A percentile compares a stretch with the other conserved stretches of the same genome.
Evolutionary conservation across 345 rosid species (phyloP).

Genomic region (Linum tenue): DNA sequence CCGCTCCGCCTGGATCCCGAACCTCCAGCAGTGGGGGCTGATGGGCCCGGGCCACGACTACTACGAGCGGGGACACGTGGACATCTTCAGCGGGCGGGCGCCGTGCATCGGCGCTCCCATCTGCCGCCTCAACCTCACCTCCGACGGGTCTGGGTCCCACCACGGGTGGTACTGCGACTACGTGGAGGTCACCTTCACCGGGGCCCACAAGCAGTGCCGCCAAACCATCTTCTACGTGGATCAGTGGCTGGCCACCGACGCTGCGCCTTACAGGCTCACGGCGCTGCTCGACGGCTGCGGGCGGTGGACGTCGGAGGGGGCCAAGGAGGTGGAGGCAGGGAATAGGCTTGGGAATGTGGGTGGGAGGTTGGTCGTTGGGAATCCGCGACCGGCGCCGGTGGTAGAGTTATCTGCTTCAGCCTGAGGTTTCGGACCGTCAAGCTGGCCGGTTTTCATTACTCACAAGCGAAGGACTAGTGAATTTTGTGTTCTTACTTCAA

Average conservation of each 20-base stretch:
- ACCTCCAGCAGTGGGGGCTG: slow-evolving; percentile 31
- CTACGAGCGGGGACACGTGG: slow-evolving; percentile 34
- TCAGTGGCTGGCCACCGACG: slow-evolving; percentile 34
- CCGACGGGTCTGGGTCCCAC: slow-evolving; percentile 34
- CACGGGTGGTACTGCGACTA: slow-evolving; percentile 49
- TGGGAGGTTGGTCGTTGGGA: neutral
- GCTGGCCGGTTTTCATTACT: too few relatives aligned
- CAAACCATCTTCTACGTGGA: slow-evolving; percentile 28
- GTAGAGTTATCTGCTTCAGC: too few relatives aligned
- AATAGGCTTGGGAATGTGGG: neutral
- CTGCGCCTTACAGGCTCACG: slow-evolving; percentile 24
- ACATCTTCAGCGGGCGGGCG: slow-evolving; percentile 33
- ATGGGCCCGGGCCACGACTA: slow-evolving; percentile 36
- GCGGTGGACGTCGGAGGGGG: neutral
- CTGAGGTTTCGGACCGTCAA: too few relatives aligned
- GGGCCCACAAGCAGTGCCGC: slow-evolving; percentile 24
- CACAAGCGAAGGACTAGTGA: too few relatives aligned
- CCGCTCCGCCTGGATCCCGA: slow-evolving; percentile 18
- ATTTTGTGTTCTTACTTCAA: too few relatives aligned
- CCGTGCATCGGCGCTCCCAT: slow-evolving; percentile 29
- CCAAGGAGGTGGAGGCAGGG: neutral
- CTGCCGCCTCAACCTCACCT: slow-evolving; percentile 43
- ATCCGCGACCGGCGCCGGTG: neutral
- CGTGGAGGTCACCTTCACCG: slow-evolving; percentile 35
- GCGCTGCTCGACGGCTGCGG: slow-evolving; percentile 28